phyloP scores from a whole-genome alignment of 257 asterid species.

The Nicotiana undulata region DNA sequence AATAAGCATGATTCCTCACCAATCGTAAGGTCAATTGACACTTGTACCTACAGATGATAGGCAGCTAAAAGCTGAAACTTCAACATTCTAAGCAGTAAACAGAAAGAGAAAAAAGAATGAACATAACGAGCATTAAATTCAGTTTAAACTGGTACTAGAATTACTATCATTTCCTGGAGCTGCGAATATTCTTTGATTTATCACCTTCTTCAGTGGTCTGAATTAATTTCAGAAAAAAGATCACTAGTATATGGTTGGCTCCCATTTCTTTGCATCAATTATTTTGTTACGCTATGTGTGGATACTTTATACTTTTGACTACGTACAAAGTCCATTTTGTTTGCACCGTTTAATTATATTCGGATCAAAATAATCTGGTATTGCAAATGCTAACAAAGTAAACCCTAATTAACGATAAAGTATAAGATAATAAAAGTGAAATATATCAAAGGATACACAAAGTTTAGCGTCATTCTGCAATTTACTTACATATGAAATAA shows the following conservation, averaged over 20 bases:
- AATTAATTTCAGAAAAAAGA: not conserved
- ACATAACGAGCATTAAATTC: not conserved
- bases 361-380: too few relatives aligned
- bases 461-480: too few relatives aligned
- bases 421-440: too few relatives aligned
- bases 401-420: too few relatives aligned
- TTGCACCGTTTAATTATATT: too few relatives aligned
- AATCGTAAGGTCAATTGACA: not conserved
- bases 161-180: not conserved
- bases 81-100: not conserved
- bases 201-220: not conserved
- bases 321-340: not conserved
- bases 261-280: not conserved
- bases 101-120: too few relatives aligned
- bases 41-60: not conserved
- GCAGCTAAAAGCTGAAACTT: not conserved
- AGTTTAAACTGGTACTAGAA: not conserved
- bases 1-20: not conserved
- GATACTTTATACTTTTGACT: not conserved
- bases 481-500: too few relatives aligned
- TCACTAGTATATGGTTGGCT: not conserved
- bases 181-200: not conserved
- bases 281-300: not conserved
- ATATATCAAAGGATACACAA: too few relatives aligned
- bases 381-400: too few relatives aligned